A percentile compares a stretch with the other conserved stretches of the same genome.
Evolutionary conservation across 2,329 filamentous ascomycete genomes (phyloP).

Genomic region (Cladosporium cucumerinum): DNA sequence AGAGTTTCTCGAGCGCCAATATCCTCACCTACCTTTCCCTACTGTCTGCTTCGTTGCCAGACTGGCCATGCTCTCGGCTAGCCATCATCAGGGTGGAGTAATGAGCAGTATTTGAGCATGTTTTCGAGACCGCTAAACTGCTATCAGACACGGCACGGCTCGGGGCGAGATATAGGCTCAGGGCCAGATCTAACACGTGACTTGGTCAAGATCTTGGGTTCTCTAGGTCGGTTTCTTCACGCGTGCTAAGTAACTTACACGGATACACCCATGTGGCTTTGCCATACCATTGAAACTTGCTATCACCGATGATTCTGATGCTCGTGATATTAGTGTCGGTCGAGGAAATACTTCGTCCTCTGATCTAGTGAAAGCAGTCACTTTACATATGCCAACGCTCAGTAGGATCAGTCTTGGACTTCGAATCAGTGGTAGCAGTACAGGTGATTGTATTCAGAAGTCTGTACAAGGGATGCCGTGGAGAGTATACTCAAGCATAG

Average conservation of each 20-base stretch:
- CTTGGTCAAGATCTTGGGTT: background rate
- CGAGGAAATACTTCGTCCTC: background rate
- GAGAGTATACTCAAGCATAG: too few relatives aligned
- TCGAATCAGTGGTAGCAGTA: background rate
- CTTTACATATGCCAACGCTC: background rate
- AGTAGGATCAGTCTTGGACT: background rate
- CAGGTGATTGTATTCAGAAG: background rate
- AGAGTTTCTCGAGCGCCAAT: background rate
- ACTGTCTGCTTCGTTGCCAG: background rate
- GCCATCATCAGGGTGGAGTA: constrained; percentile 12
- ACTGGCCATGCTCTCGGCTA: background rate
- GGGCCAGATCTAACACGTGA: background rate
- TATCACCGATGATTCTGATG: background rate
- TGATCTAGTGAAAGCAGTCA: background rate
- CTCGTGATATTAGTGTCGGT: background rate
- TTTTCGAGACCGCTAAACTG: background rate
- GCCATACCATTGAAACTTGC: background rate
- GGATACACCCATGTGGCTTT: background rate
- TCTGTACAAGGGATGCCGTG: too few relatives aligned
- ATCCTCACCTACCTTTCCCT: constrained; percentile 5
- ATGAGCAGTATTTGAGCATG: constrained; percentile 14
- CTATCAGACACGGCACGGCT: background rate
- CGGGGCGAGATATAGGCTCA: background rate
- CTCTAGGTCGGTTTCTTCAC: background rate
- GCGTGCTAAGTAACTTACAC: background rate